Evolutionary conservation across 2,329 filamentous ascomycete genomes (phyloP).

Genomic region (Helotiales sp.): DNA sequence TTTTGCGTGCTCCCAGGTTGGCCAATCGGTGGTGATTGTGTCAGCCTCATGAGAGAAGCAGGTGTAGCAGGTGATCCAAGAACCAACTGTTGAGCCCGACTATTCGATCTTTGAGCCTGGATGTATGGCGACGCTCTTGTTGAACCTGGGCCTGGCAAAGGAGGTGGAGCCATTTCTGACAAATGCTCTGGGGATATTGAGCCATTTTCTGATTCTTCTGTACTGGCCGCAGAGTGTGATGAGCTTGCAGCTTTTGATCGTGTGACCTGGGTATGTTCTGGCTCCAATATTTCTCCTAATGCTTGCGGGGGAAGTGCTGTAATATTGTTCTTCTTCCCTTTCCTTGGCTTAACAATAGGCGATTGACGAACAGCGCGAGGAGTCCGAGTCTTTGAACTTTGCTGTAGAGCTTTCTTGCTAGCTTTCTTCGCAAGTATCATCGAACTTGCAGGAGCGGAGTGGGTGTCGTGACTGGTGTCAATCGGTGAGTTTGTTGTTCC

Average conservation of each 20-base stretch:
- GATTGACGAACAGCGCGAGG: constrained; percentile 45
- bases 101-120: constrained; percentile 54
- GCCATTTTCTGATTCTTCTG: constrained; percentile 65
- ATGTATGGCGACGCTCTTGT: constrained; percentile 72
- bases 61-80: constrained; percentile 74
- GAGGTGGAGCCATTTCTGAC: constrained; percentile 70
- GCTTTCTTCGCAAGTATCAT: constrained; percentile 31
- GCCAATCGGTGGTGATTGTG: constrained; percentile 43
- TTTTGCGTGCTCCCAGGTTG: constrained; percentile 50
- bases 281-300: constrained; percentile 45
- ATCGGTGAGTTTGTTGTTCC: constrained; percentile 43
- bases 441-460: constrained; percentile 37
- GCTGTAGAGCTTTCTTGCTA: constrained; percentile 36
- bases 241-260: constrained; percentile 47
- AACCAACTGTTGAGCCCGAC: constrained; percentile 44
- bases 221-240: constrained; percentile 40
- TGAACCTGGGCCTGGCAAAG: constrained; percentile 68
- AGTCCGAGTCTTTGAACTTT: constrained; percentile 28
- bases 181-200: constrained; percentile 68
- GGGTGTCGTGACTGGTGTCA: constrained; percentile 39
- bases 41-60: constrained; percentile 83
- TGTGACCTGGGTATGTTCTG: constrained; percentile 41
- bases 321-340: constrained; percentile 50
- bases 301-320: constrained; percentile 51
- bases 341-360: constrained; percentile 47